Evolutionary conservation across 495 filamentous ascomycete genomes (phyloP), one percentile per base, ranked within the genome.

Genomic region (Penicillium pancosmium): DNA sequence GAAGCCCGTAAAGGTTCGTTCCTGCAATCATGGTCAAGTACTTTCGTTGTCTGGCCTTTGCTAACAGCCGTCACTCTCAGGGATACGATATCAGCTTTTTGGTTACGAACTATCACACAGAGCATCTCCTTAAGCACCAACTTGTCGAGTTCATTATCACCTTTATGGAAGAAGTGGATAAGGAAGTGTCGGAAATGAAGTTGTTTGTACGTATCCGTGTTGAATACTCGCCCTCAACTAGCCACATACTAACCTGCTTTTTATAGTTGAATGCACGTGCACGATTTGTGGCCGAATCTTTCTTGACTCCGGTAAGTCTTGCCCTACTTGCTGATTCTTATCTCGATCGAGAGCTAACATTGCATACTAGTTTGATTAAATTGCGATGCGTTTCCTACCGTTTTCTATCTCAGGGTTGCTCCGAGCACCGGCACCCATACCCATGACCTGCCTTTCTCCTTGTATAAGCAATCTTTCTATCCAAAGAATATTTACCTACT

Each of bases 161-260:
- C 62, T 98, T 97, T 56, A 97, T 98, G 93, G 93, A 98, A 76
- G 95, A 99, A 68, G 94, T 98, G 31, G 94, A 98, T 69, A 98
- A 98, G 80, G 95, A 99, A 74, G 98, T 98, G 52, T 98, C 93
- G 1, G 95, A 98, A 76, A 97, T 98, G 94, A 99, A 99, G 84
- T 85, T 99, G 60, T 99, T 98, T 75, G 93, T 98, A 85, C 51
- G 91, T 82, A 19, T 11, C 10, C 15, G 62, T 36, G n/a, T 31
- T 31, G 27, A 31, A 31, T 1, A 31, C 8, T 31, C 27, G 27
- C 27, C 27, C 8, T 31, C 0, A 9, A 7, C 27, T 31, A 6
- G 4, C 27, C 27, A 31, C 27, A 31, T 31, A 31, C 27, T 31
- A 31, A 31, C 27, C 1, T 31, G 27, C 6, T 9, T 31, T 31